Evolutionary conservation across 495 filamentous ascomycete genomes (phyloP), one percentile per base, ranked within the genome.

Genomic region (Aspergillus homomorphus): DNA sequence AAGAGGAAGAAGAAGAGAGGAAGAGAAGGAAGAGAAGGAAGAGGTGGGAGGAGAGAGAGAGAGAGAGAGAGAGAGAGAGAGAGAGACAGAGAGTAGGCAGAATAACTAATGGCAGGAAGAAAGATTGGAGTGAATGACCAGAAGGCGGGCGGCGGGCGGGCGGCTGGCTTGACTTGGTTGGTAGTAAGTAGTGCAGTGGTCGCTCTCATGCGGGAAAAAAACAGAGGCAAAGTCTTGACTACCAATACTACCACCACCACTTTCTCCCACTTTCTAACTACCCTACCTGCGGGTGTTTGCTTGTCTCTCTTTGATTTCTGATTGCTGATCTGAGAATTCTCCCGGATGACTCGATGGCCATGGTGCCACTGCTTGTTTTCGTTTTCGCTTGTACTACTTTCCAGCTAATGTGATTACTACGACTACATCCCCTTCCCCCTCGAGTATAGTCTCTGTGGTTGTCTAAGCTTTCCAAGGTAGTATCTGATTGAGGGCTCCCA

Each of bases 1-100:
- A 60, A 53, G 49, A 56, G 53, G 56, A 51, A 66, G 64, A 54
- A 54, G 59, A 64, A 64, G 59, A 58, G 59, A 58, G 60, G 48
- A 57, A 57, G 64, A 61, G 49, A 57, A 64, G 61, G 63, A 64
- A 66, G 63, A 67, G 66, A 63, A 60, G 59, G 61, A 52, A 54
- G 63, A 66, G 38, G 62, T 61, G 68, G 60, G 60, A 62, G 64
- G 58, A 53, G 51, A 26, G 51, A 33, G 59, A 61, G 58, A 56
- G 56, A 56, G 5, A 2, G 10, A 12, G 33, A 54, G 55, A 56
- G 58, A 44, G 64, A 64, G 61, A 59, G 50, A 24, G 19, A 4
- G 20, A 15, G 4, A 26, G n/a, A n/a, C n/a, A n/a, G n/a, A n/a
- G n/a, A n/a, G n/a, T n/a, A n/a, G n/a, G n/a, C n/a, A n/a, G n/a